Evolutionary conservation across 441 rosid species (phyloP), one percentile per base, ranked within the genome.

Genomic region (Eutrema salsugineum): DNA sequence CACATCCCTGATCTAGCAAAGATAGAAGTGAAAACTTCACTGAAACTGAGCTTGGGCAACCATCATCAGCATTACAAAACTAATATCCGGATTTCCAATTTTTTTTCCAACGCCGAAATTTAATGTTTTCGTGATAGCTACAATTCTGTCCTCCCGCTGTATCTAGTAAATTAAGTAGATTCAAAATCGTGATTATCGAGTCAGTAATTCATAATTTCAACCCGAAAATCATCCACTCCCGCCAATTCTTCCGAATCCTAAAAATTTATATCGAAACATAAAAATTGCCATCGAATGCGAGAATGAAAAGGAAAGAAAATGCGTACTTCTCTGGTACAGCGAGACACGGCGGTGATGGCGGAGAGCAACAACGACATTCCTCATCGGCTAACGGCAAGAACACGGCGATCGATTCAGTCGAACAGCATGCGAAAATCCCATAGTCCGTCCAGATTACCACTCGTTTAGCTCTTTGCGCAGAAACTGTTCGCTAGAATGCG

Each of bases 351-450:
- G 87, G 69, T 78, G 89, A 66, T 82, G 84, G 70, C 81, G 71
- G 85, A 89, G 85, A 75, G 60, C 63, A 42, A 71, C 73, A 60
- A 81, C 68, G 60, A 70, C 90, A 84, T 82, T 85, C 91, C 87
- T 90, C 97, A 91, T 88, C 79, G 80, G 78, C 76, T 68, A 76
- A 68, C 33, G 44, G 27, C 22, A 55, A 5, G 46, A 66, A 73
- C 20, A 48, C 77, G 61, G 68, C 75, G 59, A 72, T 66, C 22
- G 28, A 66, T 4, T 46, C 14, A 58, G 39, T 67, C 15, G 66
- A 57, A 57, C 8, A 36, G 63, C n/a, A 16, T 47, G 63, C 30
- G 62, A 48, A 2, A 65, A 42, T 56, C 76, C 81, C 78, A 51
- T 63, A 63, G 50, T 36, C 71, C 79, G 66, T 73, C 16, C 36